Conservation (phyloP, 495 filamentous ascomycete species). For the Coniosporium apollinis region DNA sequence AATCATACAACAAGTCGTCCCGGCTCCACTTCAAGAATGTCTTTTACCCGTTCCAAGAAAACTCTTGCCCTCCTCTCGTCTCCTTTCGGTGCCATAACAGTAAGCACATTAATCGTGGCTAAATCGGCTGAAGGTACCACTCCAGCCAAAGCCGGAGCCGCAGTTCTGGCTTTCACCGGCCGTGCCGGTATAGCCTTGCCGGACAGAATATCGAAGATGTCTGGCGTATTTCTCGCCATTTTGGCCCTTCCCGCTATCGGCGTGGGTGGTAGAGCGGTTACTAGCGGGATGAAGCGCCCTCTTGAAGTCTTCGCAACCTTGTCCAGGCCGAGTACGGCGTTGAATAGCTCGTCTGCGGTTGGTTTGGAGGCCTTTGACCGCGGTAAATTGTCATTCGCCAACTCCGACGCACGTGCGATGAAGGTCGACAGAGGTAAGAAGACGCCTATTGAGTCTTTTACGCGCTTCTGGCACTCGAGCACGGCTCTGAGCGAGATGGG, state of each 20-base stretch:
- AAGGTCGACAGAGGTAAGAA: conserved; percentile 75
- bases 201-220: conserved; percentile 67
- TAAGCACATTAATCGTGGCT: conserved; percentile 59
- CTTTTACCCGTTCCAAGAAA: conserved; percentile 74
- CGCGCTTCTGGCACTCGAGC: conserved; percentile 58
- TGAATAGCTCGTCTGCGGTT: conserved; percentile 68
- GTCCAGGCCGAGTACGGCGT: conserved; percentile 65
- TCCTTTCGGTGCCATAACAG: conserved; percentile 50
- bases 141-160: conserved; percentile 10
- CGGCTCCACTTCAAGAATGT: conserved; percentile 65
- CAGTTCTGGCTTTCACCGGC: conserved; percentile 14
- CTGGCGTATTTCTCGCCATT: conserved; percentile 18
- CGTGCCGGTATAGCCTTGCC: conserved; percentile 27
- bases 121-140: conserved; percentile 20
- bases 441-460: conserved; percentile 57
- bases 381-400: conserved; percentile 78
- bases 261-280: conserved; percentile 40
- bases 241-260: conserved; percentile 14
- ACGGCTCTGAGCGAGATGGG: conserved; percentile 65
- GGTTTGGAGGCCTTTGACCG: conserved; percentile 39
- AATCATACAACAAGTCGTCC: conserved; percentile 51
- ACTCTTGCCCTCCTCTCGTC: conserved; percentile 66
- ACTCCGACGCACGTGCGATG: conserved; percentile 60
- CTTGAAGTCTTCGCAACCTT: conserved; percentile 36
- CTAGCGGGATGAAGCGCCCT: conserved; percentile 54